A percentile compares a stretch with the other conserved stretches of the same genome.
Conservation (phyloP, 2,329 filamentous ascomycete genomes). For the Pseudofabraea citricarpa region DNA sequence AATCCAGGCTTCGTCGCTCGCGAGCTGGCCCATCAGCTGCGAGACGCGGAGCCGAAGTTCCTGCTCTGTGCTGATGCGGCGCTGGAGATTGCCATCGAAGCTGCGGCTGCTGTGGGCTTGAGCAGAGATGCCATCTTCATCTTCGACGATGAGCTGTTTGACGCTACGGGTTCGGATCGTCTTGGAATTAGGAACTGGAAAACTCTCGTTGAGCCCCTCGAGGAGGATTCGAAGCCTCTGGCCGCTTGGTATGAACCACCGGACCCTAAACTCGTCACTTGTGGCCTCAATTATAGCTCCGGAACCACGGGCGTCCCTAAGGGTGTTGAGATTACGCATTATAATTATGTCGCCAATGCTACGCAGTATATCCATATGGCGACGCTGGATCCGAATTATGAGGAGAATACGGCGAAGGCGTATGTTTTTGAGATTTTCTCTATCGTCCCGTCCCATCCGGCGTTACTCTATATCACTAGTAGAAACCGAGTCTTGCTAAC, state of each 20-base stretch:
- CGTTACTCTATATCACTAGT: not conserved
- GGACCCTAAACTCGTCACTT: slow-evolving; percentile 27
- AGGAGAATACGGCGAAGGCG: not conserved
- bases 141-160: slow-evolving; percentile 54
- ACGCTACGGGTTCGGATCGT: slow-evolving; percentile 31
- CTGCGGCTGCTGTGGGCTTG: slow-evolving; percentile 55
- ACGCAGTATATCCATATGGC: slow-evolving; percentile 34
- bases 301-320: slow-evolving; percentile 81
- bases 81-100: slow-evolving; percentile 60
- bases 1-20: slow-evolving; percentile 65
- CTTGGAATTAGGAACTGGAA: slow-evolving; percentile 57
- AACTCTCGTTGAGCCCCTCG: slow-evolving; percentile 49
- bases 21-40: slow-evolving; percentile 71
- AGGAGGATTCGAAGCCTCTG: slow-evolving; percentile 42
- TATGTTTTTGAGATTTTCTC: not conserved
- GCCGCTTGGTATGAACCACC: slow-evolving; percentile 54
- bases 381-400: slow-evolving; percentile 11
- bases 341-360: slow-evolving; percentile 70
- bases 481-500: slow-evolving; percentile 2
- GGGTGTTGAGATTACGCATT: slow-evolving; percentile 77
- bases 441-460: not conserved
- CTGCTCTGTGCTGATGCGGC: slow-evolving; percentile 58
- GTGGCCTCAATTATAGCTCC: slow-evolving; percentile 65
- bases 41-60: slow-evolving; percentile 64
- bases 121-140: slow-evolving; percentile 52